Conservation (phyloP, 2,329 filamentous ascomycete genomes). For the Clarireedia monteithiana region DNA sequence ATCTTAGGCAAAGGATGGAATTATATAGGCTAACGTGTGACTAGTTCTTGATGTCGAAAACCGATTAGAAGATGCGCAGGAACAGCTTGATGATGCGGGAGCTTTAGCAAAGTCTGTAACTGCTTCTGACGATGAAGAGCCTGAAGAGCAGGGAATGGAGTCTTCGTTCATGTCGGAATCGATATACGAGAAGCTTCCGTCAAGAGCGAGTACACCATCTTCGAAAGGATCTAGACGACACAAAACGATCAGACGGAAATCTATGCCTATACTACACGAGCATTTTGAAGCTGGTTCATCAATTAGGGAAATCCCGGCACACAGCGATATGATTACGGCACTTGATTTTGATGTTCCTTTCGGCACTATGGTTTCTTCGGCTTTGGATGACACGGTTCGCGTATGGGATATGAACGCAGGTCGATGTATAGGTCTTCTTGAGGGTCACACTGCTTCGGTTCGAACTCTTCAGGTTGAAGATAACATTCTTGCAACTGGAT, state of each 20-base stretch:
- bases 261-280: conserved; percentile 92
- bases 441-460: conserved; percentile 92
- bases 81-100: conserved; percentile 50
- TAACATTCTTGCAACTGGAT: conserved; percentile 90
- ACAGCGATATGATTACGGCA: conserved; percentile 80
- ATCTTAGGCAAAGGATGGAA: background rate
- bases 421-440: conserved; percentile 81
- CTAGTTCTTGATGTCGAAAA: conserved; percentile 55
- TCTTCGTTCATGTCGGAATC: conserved; percentile 92
- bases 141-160: conserved; percentile 32
- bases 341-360: conserved; percentile 97
- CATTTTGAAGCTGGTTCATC: conserved; percentile 84
- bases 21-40: conserved; percentile 10
- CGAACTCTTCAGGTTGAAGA: conserved; percentile 89
- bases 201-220: conserved; percentile 40
- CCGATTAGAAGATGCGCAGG: conserved; percentile 54
- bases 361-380: conserved; percentile 86
- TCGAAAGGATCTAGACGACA: conserved; percentile 39
- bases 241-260: conserved; percentile 61
- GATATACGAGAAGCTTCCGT: conserved; percentile 86
- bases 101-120: conserved; percentile 44
- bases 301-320: conserved; percentile 83
- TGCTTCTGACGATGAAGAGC: conserved; percentile 46
- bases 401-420: conserved; percentile 97
- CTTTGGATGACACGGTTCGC: conserved; percentile 84